Evolutionary conservation across 2,329 filamentous ascomycete genomes (phyloP), one percentile per base, ranked within the genome.

Genomic region (Xenosphaeropsis pyriputrescens): DNA sequence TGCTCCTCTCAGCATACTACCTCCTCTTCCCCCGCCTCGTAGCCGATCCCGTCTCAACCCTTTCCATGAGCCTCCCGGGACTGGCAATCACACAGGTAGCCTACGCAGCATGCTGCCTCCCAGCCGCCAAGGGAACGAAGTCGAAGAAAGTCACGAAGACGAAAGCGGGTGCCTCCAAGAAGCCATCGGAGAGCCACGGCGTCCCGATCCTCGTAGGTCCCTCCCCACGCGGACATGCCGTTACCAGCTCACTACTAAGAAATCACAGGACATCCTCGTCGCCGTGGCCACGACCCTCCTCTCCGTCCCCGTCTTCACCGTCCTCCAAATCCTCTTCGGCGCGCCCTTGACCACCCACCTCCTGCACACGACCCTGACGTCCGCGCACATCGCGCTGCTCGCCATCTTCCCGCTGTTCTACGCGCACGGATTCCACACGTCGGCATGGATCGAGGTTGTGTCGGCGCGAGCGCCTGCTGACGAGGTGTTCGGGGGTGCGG

Each of bases 341-440:
- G 91, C 89, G 6, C 91, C 91, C 0, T 66, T 93, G 38, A 83
- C 89, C 22, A 85, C 84, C 1, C 84, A 95, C 56, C 63, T 80
- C 36, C 55, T 67, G 4, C 80, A 93, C 47, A 98, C 91, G 1
- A 56, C 84, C 22, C 75, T 95, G 29, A 81, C 79, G 56, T 81
- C 85, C 2, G 71, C 80, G 2, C 88, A 96, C 56, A 72, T 96
- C 42, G 74, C 86, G 9, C 60, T 94, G 0, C 73, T 98, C 11
- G 73, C 75, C 14, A 67, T 83, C 0, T 79, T 88, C 41, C 85
- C 85, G 2, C 63, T 95, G 12, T 75, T 94, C 53, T 96, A 93
- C 58, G 75, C 79, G 0, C 84, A 89, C 48, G 89, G 89, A 2
- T 74, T 91, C 13, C 81, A 91, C 42, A 64, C 64, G 1, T 54